Conservation (phyloP, 73 alveolate species). For the Blepharisma japonicum region DNA sequence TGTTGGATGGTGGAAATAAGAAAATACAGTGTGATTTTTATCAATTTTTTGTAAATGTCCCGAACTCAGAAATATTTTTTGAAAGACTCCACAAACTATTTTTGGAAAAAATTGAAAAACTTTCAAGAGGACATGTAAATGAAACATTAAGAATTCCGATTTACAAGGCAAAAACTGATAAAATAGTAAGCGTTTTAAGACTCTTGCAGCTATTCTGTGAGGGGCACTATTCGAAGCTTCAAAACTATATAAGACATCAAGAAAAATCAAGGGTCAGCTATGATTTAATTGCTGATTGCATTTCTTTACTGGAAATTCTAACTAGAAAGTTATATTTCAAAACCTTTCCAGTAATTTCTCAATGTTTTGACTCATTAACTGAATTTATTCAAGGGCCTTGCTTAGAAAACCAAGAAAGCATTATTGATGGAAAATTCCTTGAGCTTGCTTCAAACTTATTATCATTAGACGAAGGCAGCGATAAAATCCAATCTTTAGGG, state of each 20-base stretch:
- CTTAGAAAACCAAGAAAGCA: slow-evolving; percentile 42
- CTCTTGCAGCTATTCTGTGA: slow-evolving; percentile 51
- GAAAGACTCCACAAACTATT: slow-evolving; percentile 34
- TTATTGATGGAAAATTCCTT: slow-evolving; percentile 52
- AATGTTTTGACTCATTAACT: slow-evolving; percentile 57
- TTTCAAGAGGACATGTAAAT: slow-evolving; percentile 17
- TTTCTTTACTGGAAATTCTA: slow-evolving; percentile 38
- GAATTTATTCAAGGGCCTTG: slow-evolving; percentile 66
- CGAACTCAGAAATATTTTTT: slow-evolving; percentile 48
- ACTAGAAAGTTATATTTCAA: neutral
- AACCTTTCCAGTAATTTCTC: slow-evolving; percentile 38
- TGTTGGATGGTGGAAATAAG: slow-evolving; percentile 50
- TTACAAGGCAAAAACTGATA: neutral
- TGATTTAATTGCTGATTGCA: slow-evolving; percentile 39
- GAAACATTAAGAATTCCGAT: neutral
- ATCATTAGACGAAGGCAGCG: slow-evolving; percentile 20
- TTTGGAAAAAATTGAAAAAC: slow-evolving; percentile 35
- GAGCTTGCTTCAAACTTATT: slow-evolving; percentile 50
- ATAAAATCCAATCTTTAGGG: slow-evolving; percentile 3
- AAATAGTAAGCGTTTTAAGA: slow-evolving; percentile 29
- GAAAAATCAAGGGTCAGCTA: slow-evolving; percentile 45
- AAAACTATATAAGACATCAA: slow-evolving; percentile 46
- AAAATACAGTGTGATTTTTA: slow-evolving; percentile 35
- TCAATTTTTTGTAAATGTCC: slow-evolving; percentile 35
- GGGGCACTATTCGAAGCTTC: slow-evolving; percentile 41